Evolutionary conservation across 345 rosid genomes (phyloP).

Genomic region (Isatis tinctoria): DNA sequence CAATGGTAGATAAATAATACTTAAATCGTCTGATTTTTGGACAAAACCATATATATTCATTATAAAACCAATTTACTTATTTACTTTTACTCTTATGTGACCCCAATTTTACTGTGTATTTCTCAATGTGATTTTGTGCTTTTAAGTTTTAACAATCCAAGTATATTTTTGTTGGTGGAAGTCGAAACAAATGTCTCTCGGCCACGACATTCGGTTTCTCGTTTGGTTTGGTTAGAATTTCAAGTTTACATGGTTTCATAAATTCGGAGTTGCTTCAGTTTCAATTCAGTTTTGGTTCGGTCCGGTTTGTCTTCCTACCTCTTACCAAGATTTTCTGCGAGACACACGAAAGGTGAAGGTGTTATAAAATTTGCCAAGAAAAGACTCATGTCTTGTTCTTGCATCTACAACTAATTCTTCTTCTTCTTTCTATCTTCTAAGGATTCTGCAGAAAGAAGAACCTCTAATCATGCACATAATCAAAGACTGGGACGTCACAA

Average conservation of each 20-base stretch:
- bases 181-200: neutral
- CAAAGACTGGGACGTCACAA: constrained; percentile 47
- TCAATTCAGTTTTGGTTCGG: neutral
- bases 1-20: neutral
- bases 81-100: neutral
- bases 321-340: neutral
- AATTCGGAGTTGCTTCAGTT: neutral
- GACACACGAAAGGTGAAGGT: neutral
- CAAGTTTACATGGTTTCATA: neutral
- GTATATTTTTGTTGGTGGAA: no score
- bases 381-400: neutral
- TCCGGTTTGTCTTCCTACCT: neutral
- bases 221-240: neutral
- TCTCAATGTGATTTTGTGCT: no score
- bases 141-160: no score
- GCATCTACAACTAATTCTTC: neutral
- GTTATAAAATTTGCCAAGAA: neutral
- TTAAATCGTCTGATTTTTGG: neutral
- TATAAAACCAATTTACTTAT: neutral
- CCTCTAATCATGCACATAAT: constrained; percentile 43
- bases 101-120: no score
- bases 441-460: neutral
- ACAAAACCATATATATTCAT: neutral
- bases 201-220: neutral
- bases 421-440: neutral